Evolutionary conservation across 2,329 filamentous ascomycete genomes (phyloP).

Genomic region (Ophiognomonia clavigignenti-juglandacearum): DNA sequence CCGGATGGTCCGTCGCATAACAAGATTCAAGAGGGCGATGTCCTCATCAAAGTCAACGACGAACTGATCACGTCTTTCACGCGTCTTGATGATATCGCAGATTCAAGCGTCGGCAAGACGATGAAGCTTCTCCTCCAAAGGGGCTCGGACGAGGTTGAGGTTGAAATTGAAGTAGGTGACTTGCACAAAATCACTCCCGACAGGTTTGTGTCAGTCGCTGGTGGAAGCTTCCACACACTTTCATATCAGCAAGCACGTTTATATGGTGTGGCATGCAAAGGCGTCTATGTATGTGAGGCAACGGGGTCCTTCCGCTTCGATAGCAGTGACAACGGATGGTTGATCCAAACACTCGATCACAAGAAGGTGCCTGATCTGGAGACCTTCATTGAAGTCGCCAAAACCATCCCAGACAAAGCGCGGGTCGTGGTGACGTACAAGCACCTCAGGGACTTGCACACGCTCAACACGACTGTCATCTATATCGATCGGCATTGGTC

Average conservation of each 20-base stretch:
- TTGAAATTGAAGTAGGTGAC: constrained; percentile 81
- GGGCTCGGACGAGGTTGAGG: constrained; percentile 80
- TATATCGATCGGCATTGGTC: constrained; percentile 95
- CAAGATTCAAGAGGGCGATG: constrained; percentile 90
- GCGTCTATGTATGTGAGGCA: constrained; percentile 92
- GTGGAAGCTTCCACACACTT: constrained; percentile 89
- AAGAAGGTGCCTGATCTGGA: constrained; percentile 84
- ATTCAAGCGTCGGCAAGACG: constrained; percentile 76
- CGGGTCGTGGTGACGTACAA: constrained; percentile 90
- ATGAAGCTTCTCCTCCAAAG: constrained; percentile 81
- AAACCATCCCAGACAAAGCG: constrained; percentile 73
- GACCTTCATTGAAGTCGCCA: constrained; percentile 87
- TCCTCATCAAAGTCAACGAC: constrained; percentile 88
- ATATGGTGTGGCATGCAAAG: constrained; percentile 86
- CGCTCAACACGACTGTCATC: constrained; percentile 86
- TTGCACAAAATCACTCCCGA: constrained; percentile 93
- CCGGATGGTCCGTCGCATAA: constrained; percentile 82
- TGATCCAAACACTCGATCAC: constrained; percentile 88
- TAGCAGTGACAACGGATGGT: constrained; percentile 73
- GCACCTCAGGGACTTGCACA: constrained; percentile 91
- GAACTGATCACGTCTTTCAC: constrained; percentile 92
- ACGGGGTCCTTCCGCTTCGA: constrained; percentile 79
- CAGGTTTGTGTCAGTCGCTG: constrained; percentile 89
- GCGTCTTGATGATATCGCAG: constrained; percentile 83
- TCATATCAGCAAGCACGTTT: constrained; percentile 97